phyloP scores from a whole-genome alignment of 495 filamentous ascomycete genomes.

The Lophiostoma macrostomum region DNA sequence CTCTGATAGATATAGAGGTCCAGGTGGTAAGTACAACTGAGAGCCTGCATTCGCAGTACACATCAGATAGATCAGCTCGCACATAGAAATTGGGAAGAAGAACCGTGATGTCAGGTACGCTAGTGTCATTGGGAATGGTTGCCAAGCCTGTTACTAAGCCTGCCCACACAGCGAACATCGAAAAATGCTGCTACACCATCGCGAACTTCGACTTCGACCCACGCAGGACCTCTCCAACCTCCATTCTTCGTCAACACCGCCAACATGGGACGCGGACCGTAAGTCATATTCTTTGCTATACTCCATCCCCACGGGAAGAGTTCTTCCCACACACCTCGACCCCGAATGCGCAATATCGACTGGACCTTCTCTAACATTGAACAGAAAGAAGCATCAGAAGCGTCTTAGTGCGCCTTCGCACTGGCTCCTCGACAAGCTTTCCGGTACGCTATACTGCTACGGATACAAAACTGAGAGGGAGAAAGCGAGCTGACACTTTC shows the following conservation, averaged over 20 bases:
- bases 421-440: conserved; percentile 99
- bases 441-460: conserved; percentile 50
- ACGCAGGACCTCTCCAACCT: conserved; percentile 16
- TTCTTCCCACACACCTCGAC: background rate
- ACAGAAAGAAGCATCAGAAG: conserved; percentile 99
- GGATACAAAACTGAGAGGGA: background rate
- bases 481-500: conserved; percentile 5
- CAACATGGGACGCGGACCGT: conserved; percentile 67
- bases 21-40: no score
- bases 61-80: no score
- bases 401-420: conserved; percentile 96
- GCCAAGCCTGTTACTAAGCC: no score
- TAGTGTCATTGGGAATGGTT: no score
- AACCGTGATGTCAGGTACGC: no score
- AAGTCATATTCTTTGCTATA: conserved; percentile 41
- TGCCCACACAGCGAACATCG: conserved; percentile 9
- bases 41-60: no score
- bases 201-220: conserved; percentile 1
- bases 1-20: no score
- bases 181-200: conserved; percentile 1
- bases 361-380: background rate
- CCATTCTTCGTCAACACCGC: conserved; percentile 27
- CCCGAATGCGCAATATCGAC: background rate
- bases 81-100: no score
- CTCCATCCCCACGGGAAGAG: conserved; percentile 2